phyloP scores from a whole-genome alignment of 148 eudicot genomes.

The Bassia scoparia region DNA sequence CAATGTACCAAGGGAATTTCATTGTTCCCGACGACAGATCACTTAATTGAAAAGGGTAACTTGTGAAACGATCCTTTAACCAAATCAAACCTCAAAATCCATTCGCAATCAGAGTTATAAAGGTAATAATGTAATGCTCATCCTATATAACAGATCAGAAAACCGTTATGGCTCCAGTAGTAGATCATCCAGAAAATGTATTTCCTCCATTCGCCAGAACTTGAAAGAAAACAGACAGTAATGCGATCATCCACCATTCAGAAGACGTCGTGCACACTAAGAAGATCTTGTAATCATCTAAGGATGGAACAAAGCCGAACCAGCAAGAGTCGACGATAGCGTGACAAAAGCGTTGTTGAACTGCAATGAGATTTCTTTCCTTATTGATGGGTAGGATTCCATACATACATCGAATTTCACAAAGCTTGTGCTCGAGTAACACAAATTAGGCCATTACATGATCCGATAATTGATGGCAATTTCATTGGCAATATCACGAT shows the following conservation, averaged over 20 bases:
- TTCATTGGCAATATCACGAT: no score
- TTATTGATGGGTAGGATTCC: no score
- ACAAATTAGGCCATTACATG: no score
- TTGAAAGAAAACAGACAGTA: not conserved
- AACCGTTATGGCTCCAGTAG: no score
- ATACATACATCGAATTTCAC: no score
- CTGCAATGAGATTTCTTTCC: no score
- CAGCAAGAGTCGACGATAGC: no score
- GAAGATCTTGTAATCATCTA: not conserved
- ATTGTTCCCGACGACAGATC: not conserved
- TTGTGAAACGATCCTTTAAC: not conserved
- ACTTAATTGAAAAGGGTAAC: not conserved
- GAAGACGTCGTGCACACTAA: not conserved
- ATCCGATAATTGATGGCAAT: no score
- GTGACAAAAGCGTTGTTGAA: no score
- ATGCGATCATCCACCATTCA: not conserved
- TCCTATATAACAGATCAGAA: not conserved
- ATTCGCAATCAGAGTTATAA: not conserved
- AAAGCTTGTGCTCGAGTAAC: no score
- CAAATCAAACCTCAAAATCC: slow-evolving; percentile 1
- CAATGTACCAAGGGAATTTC: not conserved
- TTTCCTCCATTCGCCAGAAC: not conserved
- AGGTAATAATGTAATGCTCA: not conserved
- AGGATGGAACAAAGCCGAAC: slow-evolving; percentile 14
- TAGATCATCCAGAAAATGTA: not conserved